Evolutionary conservation across 352 stramenopile species (phyloP).

Genomic region (Pythium periplocum): DNA sequence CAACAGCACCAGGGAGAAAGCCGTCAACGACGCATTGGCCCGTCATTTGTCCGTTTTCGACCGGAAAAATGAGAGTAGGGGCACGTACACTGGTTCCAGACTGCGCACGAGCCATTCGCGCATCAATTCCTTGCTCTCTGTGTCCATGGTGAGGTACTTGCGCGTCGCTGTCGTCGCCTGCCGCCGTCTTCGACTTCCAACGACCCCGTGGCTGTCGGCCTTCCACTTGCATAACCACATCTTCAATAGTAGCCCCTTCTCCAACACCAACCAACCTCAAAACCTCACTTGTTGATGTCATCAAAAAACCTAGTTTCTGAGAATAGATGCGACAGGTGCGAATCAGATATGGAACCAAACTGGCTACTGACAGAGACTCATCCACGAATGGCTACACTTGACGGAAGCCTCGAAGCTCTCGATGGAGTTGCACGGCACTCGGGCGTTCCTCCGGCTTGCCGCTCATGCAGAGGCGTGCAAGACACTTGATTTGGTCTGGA

Average conservation of each 20-base stretch:
- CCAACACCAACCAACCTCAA: not conserved
- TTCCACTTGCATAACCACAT: too few relatives aligned
- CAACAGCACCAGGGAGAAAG: not conserved
- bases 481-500: constrained; percentile 3
- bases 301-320: constrained; percentile 4
- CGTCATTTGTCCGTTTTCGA: not conserved
- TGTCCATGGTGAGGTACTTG: constrained; percentile 42
- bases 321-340: constrained; percentile 12
- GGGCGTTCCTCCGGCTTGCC: constrained; percentile 4
- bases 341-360: constrained; percentile 4
- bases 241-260: constrained; percentile 10
- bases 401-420: constrained; percentile 4
- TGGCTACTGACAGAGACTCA: not conserved
- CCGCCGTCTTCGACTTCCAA: not conserved
- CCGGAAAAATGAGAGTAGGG: constrained; percentile 1
- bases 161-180: not conserved
- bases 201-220: too few relatives aligned
- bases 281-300: constrained; percentile 3
- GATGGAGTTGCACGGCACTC: constrained; percentile 3
- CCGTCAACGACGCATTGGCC: constrained; percentile 1
- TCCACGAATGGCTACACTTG: not conserved
- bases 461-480: constrained; percentile 15
- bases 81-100: constrained; percentile 77
- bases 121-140: constrained; percentile 71
- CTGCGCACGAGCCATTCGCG: constrained; percentile 84